Evolutionary conservation across 139 green algal genomes (phyloP).

Genomic region (Gonium pectorale): DNA sequence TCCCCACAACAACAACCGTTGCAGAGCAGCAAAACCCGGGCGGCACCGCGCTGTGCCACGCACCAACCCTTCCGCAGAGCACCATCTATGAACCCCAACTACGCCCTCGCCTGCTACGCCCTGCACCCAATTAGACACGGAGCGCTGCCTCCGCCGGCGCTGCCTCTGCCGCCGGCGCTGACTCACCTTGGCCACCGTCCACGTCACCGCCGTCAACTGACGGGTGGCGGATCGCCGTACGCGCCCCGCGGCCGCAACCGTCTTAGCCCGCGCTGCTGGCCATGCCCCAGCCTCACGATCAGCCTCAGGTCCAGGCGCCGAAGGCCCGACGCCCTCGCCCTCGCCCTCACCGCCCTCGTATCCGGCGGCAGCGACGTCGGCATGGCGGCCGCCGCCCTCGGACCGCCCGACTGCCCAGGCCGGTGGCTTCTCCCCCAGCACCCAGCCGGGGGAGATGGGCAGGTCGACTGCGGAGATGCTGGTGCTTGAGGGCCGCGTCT

Average conservation of each 20-base stretch:
- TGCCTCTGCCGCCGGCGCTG: too few species aligned
- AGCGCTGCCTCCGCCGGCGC: too few species aligned
- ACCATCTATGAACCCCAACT: too few species aligned
- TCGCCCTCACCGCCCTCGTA: not conserved
- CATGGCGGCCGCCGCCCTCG: not conserved
- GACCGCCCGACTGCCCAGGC: not conserved
- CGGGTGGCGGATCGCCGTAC: too few species aligned
- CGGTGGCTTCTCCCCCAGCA: constrained; percentile 1
- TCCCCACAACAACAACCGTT: too few species aligned
- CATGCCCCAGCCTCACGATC: too few species aligned
- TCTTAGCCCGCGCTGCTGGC: not conserved
- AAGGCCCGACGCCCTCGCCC: not conserved
- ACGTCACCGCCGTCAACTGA: not conserved
- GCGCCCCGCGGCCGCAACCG: not conserved
- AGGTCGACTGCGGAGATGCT: constrained; percentile 26
- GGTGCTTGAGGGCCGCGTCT: constrained; percentile 6
- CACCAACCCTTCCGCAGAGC: too few species aligned
- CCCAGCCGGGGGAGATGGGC: constrained; percentile 13
- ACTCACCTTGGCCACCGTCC: constrained; percentile 26
- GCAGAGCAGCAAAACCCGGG: too few species aligned
- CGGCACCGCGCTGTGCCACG: too few species aligned
- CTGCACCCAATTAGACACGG: too few species aligned
- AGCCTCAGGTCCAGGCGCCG: too few species aligned
- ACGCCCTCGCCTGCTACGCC: too few species aligned
- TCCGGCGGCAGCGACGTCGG: not conserved